Conservation (phyloP, 2,329 filamentous ascomycete species). For the Calonectria hongkongensis region DNA sequence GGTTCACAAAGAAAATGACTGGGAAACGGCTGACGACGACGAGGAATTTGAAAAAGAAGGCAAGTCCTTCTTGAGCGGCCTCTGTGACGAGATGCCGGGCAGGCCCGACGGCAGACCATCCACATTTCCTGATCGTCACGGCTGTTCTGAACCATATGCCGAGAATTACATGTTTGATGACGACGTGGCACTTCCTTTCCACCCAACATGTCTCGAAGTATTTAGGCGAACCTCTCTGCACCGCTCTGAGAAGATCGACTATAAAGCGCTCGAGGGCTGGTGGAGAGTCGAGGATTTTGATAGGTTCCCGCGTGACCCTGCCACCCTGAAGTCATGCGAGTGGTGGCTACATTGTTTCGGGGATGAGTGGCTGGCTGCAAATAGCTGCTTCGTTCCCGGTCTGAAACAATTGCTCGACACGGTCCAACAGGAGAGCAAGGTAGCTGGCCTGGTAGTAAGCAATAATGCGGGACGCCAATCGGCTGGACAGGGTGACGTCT, state of each 20-base stretch:
- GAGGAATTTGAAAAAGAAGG: conserved; percentile 49
- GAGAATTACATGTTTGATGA: conserved; percentile 39
- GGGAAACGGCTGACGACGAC: conserved; percentile 43
- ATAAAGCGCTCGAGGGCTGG: conserved; percentile 34
- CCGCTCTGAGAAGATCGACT: conserved; percentile 44
- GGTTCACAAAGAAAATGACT: conserved; percentile 48
- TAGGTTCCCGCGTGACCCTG: conserved; percentile 36
- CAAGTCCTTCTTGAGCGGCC: conserved; percentile 45
- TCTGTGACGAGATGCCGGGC: conserved; percentile 46
- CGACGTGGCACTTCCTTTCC: conserved; percentile 51
- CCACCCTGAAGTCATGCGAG: neutral
- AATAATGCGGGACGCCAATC: neutral
- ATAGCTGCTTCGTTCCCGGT: conserved; percentile 46
- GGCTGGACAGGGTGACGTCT: conserved; percentile 2
- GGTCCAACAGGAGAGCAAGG: neutral
- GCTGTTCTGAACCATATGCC: neutral
- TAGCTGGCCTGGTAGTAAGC: neutral
- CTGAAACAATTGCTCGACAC: conserved; percentile 33
- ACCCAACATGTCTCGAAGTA: conserved; percentile 56
- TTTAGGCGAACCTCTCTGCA: conserved; percentile 52
- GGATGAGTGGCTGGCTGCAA: conserved; percentile 46
- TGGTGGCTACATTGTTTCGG: conserved; percentile 42
- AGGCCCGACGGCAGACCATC: neutral
- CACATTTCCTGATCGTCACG: conserved; percentile 45
- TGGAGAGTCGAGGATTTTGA: conserved; percentile 30